phyloP scores from a whole-genome alignment of 73 alveolate species.

The Diophrys appendiculata region DNA sequence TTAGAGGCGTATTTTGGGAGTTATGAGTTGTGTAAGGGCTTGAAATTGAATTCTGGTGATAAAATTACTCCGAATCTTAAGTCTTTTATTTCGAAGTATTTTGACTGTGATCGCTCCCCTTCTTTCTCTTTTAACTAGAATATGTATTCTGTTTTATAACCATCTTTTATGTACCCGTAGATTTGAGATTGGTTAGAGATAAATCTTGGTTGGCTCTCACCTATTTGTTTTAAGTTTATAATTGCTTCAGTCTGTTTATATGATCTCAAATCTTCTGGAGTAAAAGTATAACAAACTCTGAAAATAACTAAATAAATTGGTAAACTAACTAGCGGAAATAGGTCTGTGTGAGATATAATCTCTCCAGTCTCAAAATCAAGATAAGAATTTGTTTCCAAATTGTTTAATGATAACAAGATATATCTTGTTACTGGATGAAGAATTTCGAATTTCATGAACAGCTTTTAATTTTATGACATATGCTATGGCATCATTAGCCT shows the following conservation, averaged over 20 bases:
- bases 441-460: slow-evolving; percentile 33
- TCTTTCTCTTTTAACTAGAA: background rate
- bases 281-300: background rate
- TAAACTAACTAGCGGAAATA: slow-evolving; percentile 12
- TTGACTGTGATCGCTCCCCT: too few relatives aligned
- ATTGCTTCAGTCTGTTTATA: background rate
- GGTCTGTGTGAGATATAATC: slow-evolving; percentile 20
- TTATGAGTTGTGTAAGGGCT: too few relatives aligned
- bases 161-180: too few relatives aligned
- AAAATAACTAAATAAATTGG: slow-evolving; percentile 31
- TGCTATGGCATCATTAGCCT: too few relatives aligned
- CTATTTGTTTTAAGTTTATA: background rate
- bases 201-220: too few relatives aligned
- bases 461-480: too few relatives aligned
- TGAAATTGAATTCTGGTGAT: too few relatives aligned
- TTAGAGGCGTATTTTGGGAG: too few relatives aligned
- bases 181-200: too few relatives aligned
- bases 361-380: slow-evolving; percentile 10
- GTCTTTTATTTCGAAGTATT: too few relatives aligned
- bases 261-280: slow-evolving; percentile 2
- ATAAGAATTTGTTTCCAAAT: slow-evolving; percentile 26
- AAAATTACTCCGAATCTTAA: too few relatives aligned
- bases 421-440: slow-evolving; percentile 39
- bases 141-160: background rate
- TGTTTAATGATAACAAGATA: slow-evolving; percentile 7